Evolutionary conservation across 768 basidiomycete genomes (phyloP), one percentile per base, ranked within the genome.

Genomic region (Ephemerocybe angulata): DNA sequence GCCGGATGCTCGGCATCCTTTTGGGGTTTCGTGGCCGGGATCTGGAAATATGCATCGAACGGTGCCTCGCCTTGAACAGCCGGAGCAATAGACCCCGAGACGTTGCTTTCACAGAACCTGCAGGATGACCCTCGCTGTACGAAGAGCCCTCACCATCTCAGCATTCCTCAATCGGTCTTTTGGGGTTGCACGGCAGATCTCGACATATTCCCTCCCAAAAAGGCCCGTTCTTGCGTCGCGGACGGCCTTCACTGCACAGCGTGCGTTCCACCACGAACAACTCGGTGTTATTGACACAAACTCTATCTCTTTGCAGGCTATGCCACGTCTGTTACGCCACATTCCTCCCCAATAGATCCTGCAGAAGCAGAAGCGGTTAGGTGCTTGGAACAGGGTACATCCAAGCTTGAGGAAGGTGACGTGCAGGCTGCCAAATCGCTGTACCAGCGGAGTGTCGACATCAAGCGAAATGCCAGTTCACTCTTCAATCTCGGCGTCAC

Each of bases 401-500:
- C 81, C 61, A 90, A 89, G 62, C 75, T 93, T 31, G 92, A 93
- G 67, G 89, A 92, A 63, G 92, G 92, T 21, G 92, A 93, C 58
- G 83, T 93, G 3, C 77, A 88, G 61, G 82, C 77, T 49, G 91
- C 91, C 50, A 92, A 88, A 68, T 75, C 75, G 44, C 76, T 89
- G 35, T 93, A 93, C 71, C 75, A 80, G 67, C 83, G 90, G 60
- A 91, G 90, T 63, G 81, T 85, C 27, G 85, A 91, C 63, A 89
- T 93, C 54, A 86, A 87, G 66, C 81, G 84, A 55, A 88, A 79
- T 52, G 87, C 90, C 10, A 89, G 87, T 67, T 85, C 88, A 12
- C 78, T 93, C 35, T 93, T 93, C 71, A 93, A 93, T 66, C 79
- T 93, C 13, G 91, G 92, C 40, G 92, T 93, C 28, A 91, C 92